phyloP scores from a whole-genome alignment of 2,329 filamentous ascomycete species.

The Epichloe gansuensis region DNA sequence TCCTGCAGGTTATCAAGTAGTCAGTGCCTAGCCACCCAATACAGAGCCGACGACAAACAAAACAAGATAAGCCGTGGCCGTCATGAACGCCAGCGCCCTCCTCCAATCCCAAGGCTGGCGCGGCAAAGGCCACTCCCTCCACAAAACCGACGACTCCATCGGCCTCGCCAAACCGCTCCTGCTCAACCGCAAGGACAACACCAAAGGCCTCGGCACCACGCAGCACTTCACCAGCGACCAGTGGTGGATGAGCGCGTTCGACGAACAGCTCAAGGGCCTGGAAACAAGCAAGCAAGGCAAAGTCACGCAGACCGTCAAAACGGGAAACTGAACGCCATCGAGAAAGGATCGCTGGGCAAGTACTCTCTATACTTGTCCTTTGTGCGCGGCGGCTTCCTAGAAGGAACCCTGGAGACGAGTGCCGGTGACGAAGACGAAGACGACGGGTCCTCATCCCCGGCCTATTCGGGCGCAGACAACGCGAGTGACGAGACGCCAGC shows the following conservation, averaged over 20 bases:
- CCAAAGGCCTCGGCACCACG: constrained; percentile 69
- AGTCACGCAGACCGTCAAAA: constrained; percentile 42
- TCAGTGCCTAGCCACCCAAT: not conserved
- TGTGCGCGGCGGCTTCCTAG: constrained; percentile 66
- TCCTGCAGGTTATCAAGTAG: no score
- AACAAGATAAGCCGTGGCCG: not conserved
- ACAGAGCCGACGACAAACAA: not conserved
- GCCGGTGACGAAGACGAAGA: constrained; percentile 10
- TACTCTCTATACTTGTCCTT: constrained; percentile 73
- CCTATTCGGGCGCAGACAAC: constrained; percentile 10
- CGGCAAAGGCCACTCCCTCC: constrained; percentile 77
- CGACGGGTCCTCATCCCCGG: not conserved
- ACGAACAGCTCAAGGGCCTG: constrained; percentile 74
- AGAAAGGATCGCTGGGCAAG: constrained; percentile 37
- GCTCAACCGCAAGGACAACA: constrained; percentile 70
- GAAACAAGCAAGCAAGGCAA: constrained; percentile 48
- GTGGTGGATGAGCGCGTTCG: constrained; percentile 96
- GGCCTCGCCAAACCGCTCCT: constrained; percentile 77
- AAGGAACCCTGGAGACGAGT: constrained; percentile 48
- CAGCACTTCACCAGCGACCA: constrained; percentile 60
- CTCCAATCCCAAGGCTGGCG: constrained; percentile 83
- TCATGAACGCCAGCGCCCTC: constrained; percentile 76
- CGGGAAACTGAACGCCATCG: constrained; percentile 43
- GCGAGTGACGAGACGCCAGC: constrained; percentile 18
- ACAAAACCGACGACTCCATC: constrained; percentile 56